phyloP scores from a whole-genome alignment of 1,139 yeast genomes.

The Hemisphaericaspora xylofermentans region DNA sequence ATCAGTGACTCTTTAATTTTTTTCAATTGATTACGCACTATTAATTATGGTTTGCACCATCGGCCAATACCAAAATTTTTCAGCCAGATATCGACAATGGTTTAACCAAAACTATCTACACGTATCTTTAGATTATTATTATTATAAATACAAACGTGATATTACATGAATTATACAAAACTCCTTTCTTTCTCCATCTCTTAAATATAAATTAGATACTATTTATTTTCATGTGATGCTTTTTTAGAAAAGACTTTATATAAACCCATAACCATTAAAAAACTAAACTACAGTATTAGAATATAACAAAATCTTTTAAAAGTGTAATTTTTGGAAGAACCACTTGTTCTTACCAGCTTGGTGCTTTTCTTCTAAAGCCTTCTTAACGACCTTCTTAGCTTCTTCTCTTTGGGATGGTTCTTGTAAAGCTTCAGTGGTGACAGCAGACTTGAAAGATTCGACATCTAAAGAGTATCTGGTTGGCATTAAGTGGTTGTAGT shows the following conservation, averaged over 20 bases:
- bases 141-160: not conserved
- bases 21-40: no score
- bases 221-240: slow-evolving; percentile 1
- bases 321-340: slow-evolving; percentile 99
- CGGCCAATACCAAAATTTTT: not conserved
- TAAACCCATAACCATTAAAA: slow-evolving; percentile 4
- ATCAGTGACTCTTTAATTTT: not conserved
- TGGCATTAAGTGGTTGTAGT: slow-evolving; percentile 99
- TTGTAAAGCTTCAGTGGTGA: slow-evolving; percentile 89
- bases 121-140: not conserved
- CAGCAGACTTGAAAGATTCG: slow-evolving; percentile 89
- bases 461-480: slow-evolving; percentile 99
- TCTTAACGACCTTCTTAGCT: slow-evolving; percentile 98
- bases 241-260: slow-evolving; percentile 2
- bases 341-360: slow-evolving; percentile 99
- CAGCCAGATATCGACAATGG: not conserved
- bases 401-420: slow-evolving; percentile 99
- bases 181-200: not conserved
- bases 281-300: slow-evolving; percentile 2
- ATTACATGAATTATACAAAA: not conserved
- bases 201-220: slow-evolving; percentile 1
- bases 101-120: no score
- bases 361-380: slow-evolving; percentile 99
- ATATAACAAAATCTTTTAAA: slow-evolving; percentile 48
- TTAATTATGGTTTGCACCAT: no score